Evolutionary conservation across 768 basidiomycete genomes (phyloP), one percentile per base, ranked within the genome.

Genomic region (Boletus pseudo-olivaceus): DNA sequence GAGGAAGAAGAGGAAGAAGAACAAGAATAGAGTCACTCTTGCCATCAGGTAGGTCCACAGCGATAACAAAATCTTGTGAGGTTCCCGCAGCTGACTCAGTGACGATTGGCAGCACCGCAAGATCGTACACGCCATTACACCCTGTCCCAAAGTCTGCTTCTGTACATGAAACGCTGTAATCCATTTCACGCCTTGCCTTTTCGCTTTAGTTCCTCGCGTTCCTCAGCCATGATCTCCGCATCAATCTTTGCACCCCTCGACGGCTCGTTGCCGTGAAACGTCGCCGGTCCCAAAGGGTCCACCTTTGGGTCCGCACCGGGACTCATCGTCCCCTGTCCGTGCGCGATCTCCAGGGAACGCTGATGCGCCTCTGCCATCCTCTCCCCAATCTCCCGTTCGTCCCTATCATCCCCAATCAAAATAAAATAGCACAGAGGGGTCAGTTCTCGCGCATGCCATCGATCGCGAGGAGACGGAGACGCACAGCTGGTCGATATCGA

Each of bases 211-310:
- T 63, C 48, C 59, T 80, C 77, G 49, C 76, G 75, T 19, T 85
- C 84, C 53, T 82, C 81, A 3, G 62, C 62, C 69, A 79, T 73
- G 19, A 85, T 67, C 57, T 83, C 71, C 4, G 79, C 78, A 61
- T 85, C 84, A n/a, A 82, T 74, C 62, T 78, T 66, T 1, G 82
- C 84, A 0, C 83, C 82, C 37, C 75, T 68, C 0, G 82, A 82
- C 0, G 84, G 83, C 56, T 83, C 70, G 58, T 85, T 76, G 0
- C 82, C 81, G 49, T 84, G 83, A 15, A 72, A 63, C n/a, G 64
- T 67, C 1, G 82, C 82, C 10, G 79, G 79, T 42, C 73, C 73
- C 27, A 79, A 63, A 12, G 83, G 82, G 51, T 83, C 75, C 0
- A 67, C 65, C 30, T 72, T 64, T 0, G 74, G 73, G 39, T 73